Evolutionary conservation across 116 monocot genomes (phyloP).

Genomic region (Phalaenopsis hybrid): DNA sequence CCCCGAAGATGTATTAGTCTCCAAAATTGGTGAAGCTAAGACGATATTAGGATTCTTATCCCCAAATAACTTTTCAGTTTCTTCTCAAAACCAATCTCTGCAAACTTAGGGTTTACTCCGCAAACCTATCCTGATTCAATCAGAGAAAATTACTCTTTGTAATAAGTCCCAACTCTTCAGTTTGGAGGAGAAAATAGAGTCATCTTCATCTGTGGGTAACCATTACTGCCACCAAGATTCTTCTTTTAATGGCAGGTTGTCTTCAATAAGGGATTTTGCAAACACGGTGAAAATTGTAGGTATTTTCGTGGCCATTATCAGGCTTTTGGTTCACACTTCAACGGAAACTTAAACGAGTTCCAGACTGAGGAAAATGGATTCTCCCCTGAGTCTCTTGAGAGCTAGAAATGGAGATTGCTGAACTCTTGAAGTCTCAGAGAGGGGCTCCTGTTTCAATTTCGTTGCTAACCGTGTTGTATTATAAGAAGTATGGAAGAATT

Average conservation of each 20-base stretch:
- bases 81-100: slow-evolving; percentile 13
- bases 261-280: slow-evolving; percentile 61
- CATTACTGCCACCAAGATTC: slow-evolving; percentile 15
- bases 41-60: slow-evolving; percentile 23
- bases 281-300: slow-evolving; percentile 56
- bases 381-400: slow-evolving; percentile 42
- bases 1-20: slow-evolving; percentile 31
- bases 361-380: slow-evolving; percentile 17
- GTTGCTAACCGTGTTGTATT: slow-evolving; percentile 54
- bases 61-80: neutral
- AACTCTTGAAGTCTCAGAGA: slow-evolving; percentile 41
- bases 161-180: slow-evolving; percentile 14
- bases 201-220: slow-evolving; percentile 9
- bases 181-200: slow-evolving; percentile 18
- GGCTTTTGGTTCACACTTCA: slow-evolving; percentile 7
- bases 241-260: slow-evolving; percentile 6
- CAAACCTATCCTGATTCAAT: slow-evolving; percentile 11
- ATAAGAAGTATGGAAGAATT: slow-evolving; percentile 56
- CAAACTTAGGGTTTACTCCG: slow-evolving; percentile 17
- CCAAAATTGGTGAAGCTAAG: slow-evolving; percentile 50
- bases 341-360: slow-evolving; percentile 22
- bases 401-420: slow-evolving; percentile 63
- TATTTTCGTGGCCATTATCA: slow-evolving; percentile 45
- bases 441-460: slow-evolving; percentile 59
- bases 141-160: slow-evolving; percentile 4